phyloP scores from a whole-genome alignment of 257 asterid genomes.

The Solanum corneliomulleri region DNA sequence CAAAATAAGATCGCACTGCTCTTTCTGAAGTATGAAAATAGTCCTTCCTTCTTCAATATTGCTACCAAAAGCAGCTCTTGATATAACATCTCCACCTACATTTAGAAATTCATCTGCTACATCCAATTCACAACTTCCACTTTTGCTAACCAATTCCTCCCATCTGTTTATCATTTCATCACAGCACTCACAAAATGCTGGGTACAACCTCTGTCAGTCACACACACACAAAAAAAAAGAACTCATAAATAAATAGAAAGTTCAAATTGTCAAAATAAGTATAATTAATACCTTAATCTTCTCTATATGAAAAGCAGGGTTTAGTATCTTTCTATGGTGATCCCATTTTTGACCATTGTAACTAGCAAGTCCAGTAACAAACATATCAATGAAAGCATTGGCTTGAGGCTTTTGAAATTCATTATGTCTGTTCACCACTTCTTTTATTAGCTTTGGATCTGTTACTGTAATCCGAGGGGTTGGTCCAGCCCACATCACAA shows the following conservation, averaged over 20 bases:
- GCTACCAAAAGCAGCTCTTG: conserved; percentile 12
- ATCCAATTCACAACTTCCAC: conserved; percentile 1
- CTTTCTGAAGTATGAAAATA: conserved; percentile 8
- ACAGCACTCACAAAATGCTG: conserved; percentile 1
- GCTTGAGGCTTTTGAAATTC: not conserved
- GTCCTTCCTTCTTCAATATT: conserved; percentile 11
- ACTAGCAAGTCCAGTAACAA: conserved; percentile 12
- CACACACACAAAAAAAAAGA: not conserved
- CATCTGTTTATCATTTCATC: conserved; percentile 3
- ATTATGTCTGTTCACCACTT: not conserved
- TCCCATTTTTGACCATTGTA: conserved; percentile 25
- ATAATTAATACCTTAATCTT: conserved; percentile 6
- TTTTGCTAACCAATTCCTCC: not conserved
- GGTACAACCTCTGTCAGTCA: not conserved
- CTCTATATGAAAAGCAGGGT: conserved; percentile 26
- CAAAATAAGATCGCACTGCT: conserved; percentile 5
- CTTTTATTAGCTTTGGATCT: conserved; percentile 7
- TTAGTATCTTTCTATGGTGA: conserved; percentile 8
- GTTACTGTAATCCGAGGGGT: conserved; percentile 5
- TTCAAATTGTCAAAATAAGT: not conserved
- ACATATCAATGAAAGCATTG: conserved; percentile 1
- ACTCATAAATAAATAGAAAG: too few relatives aligned
- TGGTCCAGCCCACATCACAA: not conserved
- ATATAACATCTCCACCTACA: conserved; percentile 8
- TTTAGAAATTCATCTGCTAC: not conserved